phyloP scores from a whole-genome alignment of 2,329 filamentous ascomycete species.

The Fusarium virguliforme region DNA sequence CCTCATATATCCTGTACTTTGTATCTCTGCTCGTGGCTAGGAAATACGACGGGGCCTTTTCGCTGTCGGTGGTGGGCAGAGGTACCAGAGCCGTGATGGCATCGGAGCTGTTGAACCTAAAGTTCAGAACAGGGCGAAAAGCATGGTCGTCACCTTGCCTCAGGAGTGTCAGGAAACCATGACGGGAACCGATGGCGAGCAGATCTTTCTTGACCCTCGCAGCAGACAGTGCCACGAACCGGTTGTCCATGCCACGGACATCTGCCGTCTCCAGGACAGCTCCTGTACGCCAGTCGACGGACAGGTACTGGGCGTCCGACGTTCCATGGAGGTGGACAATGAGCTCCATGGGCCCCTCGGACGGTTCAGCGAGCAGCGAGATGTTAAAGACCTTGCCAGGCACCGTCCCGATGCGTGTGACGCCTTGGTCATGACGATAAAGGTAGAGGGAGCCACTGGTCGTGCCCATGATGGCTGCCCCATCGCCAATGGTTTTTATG shows the following conservation, averaged over 20 bases:
- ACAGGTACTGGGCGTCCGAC: slow-evolving; percentile 62
- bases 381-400: slow-evolving; percentile 68
- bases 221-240: slow-evolving; percentile 67
- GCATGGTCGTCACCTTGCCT: slow-evolving; percentile 44
- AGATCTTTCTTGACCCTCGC: slow-evolving; percentile 60
- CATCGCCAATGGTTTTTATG: slow-evolving; percentile 59
- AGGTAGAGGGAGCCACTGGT: slow-evolving; percentile 65
- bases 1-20: slow-evolving; percentile 76
- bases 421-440: slow-evolving; percentile 54
- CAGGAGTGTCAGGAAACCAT: slow-evolving; percentile 63
- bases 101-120: slow-evolving; percentile 67
- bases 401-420: slow-evolving; percentile 59
- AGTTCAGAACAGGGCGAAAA: slow-evolving; percentile 53
- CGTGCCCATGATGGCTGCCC: slow-evolving; percentile 65
- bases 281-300: slow-evolving; percentile 55
- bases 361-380: slow-evolving; percentile 56
- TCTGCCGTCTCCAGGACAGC: slow-evolving; percentile 51
- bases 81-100: slow-evolving; percentile 78
- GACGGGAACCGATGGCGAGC: slow-evolving; percentile 68
- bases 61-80: slow-evolving; percentile 54
- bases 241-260: slow-evolving; percentile 61
- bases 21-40: slow-evolving; percentile 85
- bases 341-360: slow-evolving; percentile 51
- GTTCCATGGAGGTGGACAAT: slow-evolving; percentile 65
- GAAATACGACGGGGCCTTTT: slow-evolving; percentile 62